Percentiles rank a stretch among this genome's conserved stretches.
phyloP scores from a whole-genome alignment of 179 eudicot genomes.

The Beta lomatogona region DNA sequence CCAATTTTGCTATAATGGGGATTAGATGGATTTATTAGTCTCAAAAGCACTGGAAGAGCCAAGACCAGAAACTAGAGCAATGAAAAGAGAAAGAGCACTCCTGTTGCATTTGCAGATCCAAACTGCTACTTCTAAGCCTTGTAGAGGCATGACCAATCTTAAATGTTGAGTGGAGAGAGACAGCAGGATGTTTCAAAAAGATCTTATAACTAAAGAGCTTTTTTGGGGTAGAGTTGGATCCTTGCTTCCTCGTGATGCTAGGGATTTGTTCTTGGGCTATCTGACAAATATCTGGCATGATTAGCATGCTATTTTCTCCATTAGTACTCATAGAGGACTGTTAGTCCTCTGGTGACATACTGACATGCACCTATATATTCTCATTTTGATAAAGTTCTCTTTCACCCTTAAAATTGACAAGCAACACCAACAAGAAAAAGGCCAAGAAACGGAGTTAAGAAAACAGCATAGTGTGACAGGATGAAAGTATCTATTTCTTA shows the following conservation, averaged over 20 bases:
- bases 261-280: background rate
- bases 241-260: background rate
- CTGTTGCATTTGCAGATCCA: background rate
- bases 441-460: background rate
- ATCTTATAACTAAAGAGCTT: background rate
- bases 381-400: background rate
- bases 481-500: background rate
- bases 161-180: background rate
- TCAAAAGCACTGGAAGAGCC: too few relatives aligned
- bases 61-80: background rate
- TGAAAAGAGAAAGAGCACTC: background rate
- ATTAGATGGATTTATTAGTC: too few relatives aligned
- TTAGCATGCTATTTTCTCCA: background rate
- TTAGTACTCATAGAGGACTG: too few relatives aligned
- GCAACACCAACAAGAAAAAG: background rate
- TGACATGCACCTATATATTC: background rate
- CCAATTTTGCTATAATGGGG: too few relatives aligned
- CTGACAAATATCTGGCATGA: background rate
- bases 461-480: background rate
- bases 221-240: background rate
- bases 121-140: background rate
- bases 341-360: too few relatives aligned
- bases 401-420: background rate
- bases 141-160: background rate
- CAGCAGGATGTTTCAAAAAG: background rate